Percentiles rank a stretch among this genome's conserved stretches.
These are phyloP conservation scores for Cryphonectria radicalis DNA, from an alignment of 2,329 filamentous ascomycete genomes.

Conservation along the genomic window DNA sequence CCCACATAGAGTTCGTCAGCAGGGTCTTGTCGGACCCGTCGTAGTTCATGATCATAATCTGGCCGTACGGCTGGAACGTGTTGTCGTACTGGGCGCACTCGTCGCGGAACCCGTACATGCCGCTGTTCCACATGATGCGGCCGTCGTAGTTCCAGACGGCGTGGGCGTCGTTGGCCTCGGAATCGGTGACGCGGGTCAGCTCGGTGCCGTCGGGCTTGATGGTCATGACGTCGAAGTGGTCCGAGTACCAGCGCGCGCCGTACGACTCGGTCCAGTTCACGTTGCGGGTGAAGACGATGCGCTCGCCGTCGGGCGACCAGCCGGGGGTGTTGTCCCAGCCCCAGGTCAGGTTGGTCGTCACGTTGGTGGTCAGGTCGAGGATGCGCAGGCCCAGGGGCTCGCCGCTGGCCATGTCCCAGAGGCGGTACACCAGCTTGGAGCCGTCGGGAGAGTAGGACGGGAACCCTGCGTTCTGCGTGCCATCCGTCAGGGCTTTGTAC, in stretches of 20 bases:
- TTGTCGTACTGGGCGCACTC: conserved; percentile 46
- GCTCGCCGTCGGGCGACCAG: conserved; percentile 44
- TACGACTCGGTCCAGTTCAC: conserved; percentile 31
- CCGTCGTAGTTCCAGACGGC: conserved; percentile 49
- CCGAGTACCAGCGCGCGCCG: conserved; percentile 22
- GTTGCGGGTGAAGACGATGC: conserved; percentile 45
- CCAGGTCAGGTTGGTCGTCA: conserved; percentile 37
- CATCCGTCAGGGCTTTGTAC: conserved; percentile 40
- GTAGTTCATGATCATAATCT: conserved; percentile 47
- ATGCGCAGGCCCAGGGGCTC: conserved; percentile 39
- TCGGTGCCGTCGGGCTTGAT: conserved; percentile 46
- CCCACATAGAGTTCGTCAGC: conserved; percentile 39
- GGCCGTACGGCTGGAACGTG: conserved; percentile 50
- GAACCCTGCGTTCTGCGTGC: conserved; percentile 43
- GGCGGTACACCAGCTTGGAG: conserved; percentile 42
- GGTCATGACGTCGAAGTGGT: conserved; percentile 46
- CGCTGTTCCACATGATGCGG: conserved; percentile 45
- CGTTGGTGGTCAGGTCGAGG: conserved; percentile 35
- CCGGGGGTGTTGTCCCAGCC: conserved; percentile 44
- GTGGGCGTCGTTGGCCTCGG: conserved; percentile 47
- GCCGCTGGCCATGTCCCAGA: conserved; percentile 26
- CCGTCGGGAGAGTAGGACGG: conserved; percentile 45
- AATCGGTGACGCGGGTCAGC: conserved; percentile 40
- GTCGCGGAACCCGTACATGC: conserved; percentile 48
- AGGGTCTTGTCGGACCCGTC: conserved; percentile 42